Conservation (phyloP, 1,284 basidiomycete species). For the Blastosporella zonata region DNA sequence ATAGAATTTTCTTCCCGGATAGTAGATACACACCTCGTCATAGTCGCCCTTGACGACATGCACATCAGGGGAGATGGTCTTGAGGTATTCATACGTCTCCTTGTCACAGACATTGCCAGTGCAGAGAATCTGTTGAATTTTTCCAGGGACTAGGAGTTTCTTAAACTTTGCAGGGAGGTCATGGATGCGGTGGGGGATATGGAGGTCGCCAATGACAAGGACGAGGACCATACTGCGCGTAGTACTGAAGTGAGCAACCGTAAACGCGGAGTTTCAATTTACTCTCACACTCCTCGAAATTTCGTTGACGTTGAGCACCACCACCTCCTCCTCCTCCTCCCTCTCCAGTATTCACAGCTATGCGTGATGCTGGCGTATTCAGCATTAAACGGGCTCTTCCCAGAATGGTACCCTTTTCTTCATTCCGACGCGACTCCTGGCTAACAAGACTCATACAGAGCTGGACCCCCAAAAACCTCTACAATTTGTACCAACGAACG, state of each 20-base stretch:
- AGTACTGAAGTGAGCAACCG: background rate
- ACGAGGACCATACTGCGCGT: constrained; percentile 68
- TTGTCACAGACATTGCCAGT: constrained; percentile 98
- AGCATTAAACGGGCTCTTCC: constrained; percentile 42
- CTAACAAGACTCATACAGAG: constrained; percentile 48
- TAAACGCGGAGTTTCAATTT: constrained; percentile 8
- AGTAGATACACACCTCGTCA: constrained; percentile 74
- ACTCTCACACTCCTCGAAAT: constrained; percentile 11
- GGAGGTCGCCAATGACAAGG: constrained; percentile 91
- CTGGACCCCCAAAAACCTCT: constrained; percentile 79
- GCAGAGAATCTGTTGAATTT: constrained; percentile 97
- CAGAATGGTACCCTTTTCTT: constrained; percentile 39
- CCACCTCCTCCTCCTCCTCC: background rate
- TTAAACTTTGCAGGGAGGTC: constrained; percentile 96
- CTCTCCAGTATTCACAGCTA: constrained; percentile 16
- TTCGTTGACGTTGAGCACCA: constrained; percentile 2
- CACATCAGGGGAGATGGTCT: constrained; percentile 94
- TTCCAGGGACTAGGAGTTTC: constrained; percentile 94
- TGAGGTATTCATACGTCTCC: constrained; percentile 96
- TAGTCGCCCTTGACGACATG: constrained; percentile 93
- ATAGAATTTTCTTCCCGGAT: background rate
- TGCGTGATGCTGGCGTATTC: constrained; percentile 46
- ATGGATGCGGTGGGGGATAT: constrained; percentile 86
- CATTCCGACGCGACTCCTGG: background rate
- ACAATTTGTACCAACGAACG: constrained; percentile 73